Base-by-base conservation (phyloP, 257 asterid species). In the Ophiorrhiza pumila region DNA sequence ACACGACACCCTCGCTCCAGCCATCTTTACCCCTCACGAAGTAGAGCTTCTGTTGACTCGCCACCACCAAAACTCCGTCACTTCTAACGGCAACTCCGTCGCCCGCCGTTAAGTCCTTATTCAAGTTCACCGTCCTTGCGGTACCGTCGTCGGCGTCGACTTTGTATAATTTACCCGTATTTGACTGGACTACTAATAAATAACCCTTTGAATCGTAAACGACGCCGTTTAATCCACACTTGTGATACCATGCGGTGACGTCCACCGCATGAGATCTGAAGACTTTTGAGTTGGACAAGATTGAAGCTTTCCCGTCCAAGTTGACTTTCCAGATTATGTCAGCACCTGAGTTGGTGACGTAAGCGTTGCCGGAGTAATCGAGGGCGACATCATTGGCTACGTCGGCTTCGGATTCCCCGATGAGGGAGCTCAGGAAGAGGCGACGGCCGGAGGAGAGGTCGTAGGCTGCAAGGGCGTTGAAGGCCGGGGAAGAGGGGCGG, bases 41-140 rank as follows among this genome's bases (percentile, higher is more conserved):
- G 39, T 85, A 83, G 73, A 88, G 11, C 74, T 80, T 91, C 4
- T 77, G 74, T 74, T 72, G 82, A 27, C 94, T 87, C 43, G 87
- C 95, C n/a, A 86, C 93, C 83, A 88, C 63, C 23, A 90, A 82
- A 61, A 86, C 87, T 67, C 97, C 97, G 85, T 94, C 96, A 0
- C 58, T 61, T 77, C 97, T 86, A 7, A 72, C 17, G 76, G 90
- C 83, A 15, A 94, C 81, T 22, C 96, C 97, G 10, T 84, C 95
- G 0, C 84, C 89, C 53, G 76, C 95, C 76, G 85, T 78, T 47
- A 94, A 53, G 15, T 84, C 85, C 69, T 74, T 87, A 83, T 86
- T 85, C 52, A 91, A 39, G 5, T 76, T 39, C 45, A 91, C 93
- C 66, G 73, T 79, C 79, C 88, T 82, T 52, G 90, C 88, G 25